phyloP scores from a whole-genome alignment of 208 protist species.

The Wallacemonas sp. region DNA sequence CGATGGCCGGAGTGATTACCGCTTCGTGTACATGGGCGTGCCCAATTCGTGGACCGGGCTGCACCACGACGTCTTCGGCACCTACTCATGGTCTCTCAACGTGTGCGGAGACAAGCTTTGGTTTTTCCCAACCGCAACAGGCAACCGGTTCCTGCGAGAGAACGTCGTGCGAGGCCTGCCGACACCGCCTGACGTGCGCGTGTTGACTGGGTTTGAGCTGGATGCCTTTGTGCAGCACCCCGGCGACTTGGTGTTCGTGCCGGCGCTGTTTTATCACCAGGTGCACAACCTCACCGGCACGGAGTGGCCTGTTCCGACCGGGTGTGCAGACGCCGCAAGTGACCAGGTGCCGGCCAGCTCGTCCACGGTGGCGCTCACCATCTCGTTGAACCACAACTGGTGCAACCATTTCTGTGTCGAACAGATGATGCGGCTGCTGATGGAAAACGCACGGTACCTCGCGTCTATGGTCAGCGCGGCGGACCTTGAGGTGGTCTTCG shows the following conservation, averaged over 20 bases:
- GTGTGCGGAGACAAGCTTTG: slow-evolving; percentile 81
- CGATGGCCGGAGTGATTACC: slow-evolving; percentile 63
- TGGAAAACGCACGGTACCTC: slow-evolving; percentile 42
- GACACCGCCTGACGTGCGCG: slow-evolving; percentile 56
- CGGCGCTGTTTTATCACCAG: slow-evolving; percentile 69
- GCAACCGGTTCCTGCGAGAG: slow-evolving; percentile 44
- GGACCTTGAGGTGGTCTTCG: slow-evolving; percentile 44
- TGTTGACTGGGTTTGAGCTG: slow-evolving; percentile 45
- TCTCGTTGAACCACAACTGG: slow-evolving; percentile 91
- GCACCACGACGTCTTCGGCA: slow-evolving; percentile 88
- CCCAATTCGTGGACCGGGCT: slow-evolving; percentile 65
- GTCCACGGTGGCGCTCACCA: slow-evolving; percentile 31
- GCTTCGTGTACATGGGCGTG: slow-evolving; percentile 83
- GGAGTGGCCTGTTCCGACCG: slow-evolving; percentile 17
- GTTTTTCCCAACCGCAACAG: slow-evolving; percentile 61
- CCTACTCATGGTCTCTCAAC: slow-evolving; percentile 89
- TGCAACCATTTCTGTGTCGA: slow-evolving; percentile 70
- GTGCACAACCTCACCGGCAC: slow-evolving; percentile 79
- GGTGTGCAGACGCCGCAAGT: background rate
- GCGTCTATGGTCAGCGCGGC: slow-evolving; percentile 25
- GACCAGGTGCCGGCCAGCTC: background rate
- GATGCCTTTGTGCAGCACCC: slow-evolving; percentile 54
- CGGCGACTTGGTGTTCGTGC: slow-evolving; percentile 87
- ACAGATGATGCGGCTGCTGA: slow-evolving; percentile 49
- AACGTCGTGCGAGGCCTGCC: slow-evolving; percentile 27